Evolutionary conservation across 768 basidiomycete genomes (phyloP).

Genomic region (Coprinopsis cinerea): DNA sequence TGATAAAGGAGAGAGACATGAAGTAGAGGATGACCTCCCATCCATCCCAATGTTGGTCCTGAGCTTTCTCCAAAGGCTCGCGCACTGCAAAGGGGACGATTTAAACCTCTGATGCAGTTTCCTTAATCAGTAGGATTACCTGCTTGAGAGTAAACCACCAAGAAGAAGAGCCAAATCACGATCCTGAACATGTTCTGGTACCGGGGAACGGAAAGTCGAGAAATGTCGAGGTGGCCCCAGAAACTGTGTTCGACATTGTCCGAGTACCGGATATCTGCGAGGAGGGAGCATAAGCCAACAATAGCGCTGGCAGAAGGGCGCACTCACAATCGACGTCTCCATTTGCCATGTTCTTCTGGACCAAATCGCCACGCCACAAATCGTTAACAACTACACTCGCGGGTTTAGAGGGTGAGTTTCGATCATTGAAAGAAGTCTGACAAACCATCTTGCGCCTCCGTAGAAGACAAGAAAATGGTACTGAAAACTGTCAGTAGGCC

Average conservation of each 20-base stretch:
- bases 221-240: slow-evolving; percentile 69
- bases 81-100: slow-evolving; percentile 42
- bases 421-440: slow-evolving; percentile 2
- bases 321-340: slow-evolving; percentile 73
- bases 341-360: slow-evolving; percentile 71
- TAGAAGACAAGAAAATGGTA: slow-evolving; percentile 79
- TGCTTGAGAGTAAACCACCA: slow-evolving; percentile 78
- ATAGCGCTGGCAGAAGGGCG: neutral
- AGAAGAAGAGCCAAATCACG: slow-evolving; percentile 69
- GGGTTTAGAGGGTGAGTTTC: neutral
- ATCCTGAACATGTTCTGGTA: slow-evolving; percentile 87
- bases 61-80: slow-evolving; percentile 67
- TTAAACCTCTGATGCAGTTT: neutral
- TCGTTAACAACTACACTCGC: slow-evolving; percentile 63
- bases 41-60: slow-evolving; percentile 50
- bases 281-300: neutral
- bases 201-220: slow-evolving; percentile 78
- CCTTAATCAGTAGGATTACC: slow-evolving; percentile 33
- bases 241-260: slow-evolving; percentile 48
- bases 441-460: slow-evolving; percentile 76
- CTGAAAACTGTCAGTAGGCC: slow-evolving; percentile 28
- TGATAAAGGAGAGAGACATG: slow-evolving; percentile 67
- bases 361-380: slow-evolving; percentile 77
- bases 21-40: slow-evolving; percentile 82
- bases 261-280: slow-evolving; percentile 61